Evolutionary conservation across 78 protist species (phyloP), one percentile per base, ranked within the genome.

Genomic region (Isochrysis galbana): DNA sequence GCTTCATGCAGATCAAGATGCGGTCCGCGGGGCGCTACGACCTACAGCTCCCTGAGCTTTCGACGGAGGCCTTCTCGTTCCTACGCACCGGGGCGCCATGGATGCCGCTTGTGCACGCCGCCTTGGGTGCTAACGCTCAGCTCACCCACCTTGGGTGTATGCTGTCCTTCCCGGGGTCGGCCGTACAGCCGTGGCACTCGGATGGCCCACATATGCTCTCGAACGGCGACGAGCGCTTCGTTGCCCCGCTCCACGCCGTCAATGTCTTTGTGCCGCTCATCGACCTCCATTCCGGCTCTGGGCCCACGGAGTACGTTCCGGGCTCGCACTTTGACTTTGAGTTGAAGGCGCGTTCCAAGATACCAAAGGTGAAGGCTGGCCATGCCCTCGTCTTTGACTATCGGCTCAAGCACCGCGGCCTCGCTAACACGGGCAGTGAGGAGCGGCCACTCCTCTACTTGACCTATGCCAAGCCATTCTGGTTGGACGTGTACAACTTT

Each of bases 331-430:
- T 5, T 29, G 41, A 34, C 5, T 69, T 5, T 25, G 25, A 61
- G 41, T 46, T 23, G 34, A 25, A 44, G 38, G 25, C 0, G 41
- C 41, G 55, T 3, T 29, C 38, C 38, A 42, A 4, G 32, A 44
- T 17, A 19, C 87, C 39, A 11, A 55, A 29, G 25, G 34, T 21
- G 23, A 5, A 0, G 0, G 82, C 46, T 7, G 91, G 91, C 11
- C 5, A 4, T 14, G 77, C 44, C 36, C 54, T 89, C n/a, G 25
- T 61, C 54, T 89, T 89, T 29, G 91, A 89, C 83, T 89, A 89
- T 55, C 80, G 91, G 34, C 83, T 89, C 48, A 54, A 61, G 91
- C 91, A 89, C 83, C 91, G 91, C 61, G 91, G 91, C 19, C 55
- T 32, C 19, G 91, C 45, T 19, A 89, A 89, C 83, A 1, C 5